phyloP scores from a whole-genome alignment of 257 asterid genomes.

The Leptodermis oblonga region DNA sequence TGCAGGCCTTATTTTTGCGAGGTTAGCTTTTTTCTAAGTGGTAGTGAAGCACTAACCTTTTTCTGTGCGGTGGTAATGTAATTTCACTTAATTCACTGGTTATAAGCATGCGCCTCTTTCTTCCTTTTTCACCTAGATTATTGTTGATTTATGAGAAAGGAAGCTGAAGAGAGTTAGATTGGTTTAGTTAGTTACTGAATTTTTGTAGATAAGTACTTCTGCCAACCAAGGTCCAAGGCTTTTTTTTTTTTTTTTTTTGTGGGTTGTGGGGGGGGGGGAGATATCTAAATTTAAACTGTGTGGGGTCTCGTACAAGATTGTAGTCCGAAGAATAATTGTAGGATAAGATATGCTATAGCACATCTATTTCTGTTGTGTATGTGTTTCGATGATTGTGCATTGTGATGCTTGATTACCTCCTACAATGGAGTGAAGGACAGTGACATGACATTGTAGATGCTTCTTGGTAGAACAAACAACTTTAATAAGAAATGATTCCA shows the following conservation, averaged over 20 bases:
- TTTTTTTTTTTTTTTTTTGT: too few relatives aligned
- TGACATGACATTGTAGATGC: background rate
- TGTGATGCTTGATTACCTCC: too few relatives aligned
- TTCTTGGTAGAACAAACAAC: background rate
- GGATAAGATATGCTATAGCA: background rate
- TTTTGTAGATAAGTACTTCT: background rate
- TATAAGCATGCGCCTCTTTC: background rate
- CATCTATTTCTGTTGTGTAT: constrained; percentile 3
- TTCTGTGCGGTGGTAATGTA: background rate
- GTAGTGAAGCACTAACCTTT: background rate
- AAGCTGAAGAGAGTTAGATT: background rate
- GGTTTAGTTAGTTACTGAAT: background rate
- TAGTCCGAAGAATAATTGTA: background rate
- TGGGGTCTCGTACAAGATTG: background rate
- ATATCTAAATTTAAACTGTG: too few relatives aligned
- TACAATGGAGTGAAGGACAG: too few relatives aligned
- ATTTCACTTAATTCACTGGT: background rate
- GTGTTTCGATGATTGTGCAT: too few relatives aligned
- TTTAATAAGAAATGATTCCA: background rate
- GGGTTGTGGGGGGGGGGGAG: too few relatives aligned
- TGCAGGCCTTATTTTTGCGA: constrained; percentile 81
- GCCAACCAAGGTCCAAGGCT: background rate
- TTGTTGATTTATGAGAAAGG: background rate
- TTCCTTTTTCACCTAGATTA: background rate
- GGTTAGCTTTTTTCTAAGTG: constrained; percentile 42